Evolutionary conservation across 2,329 filamentous ascomycete genomes (phyloP).

Genomic region (Didymella arachidicola): DNA sequence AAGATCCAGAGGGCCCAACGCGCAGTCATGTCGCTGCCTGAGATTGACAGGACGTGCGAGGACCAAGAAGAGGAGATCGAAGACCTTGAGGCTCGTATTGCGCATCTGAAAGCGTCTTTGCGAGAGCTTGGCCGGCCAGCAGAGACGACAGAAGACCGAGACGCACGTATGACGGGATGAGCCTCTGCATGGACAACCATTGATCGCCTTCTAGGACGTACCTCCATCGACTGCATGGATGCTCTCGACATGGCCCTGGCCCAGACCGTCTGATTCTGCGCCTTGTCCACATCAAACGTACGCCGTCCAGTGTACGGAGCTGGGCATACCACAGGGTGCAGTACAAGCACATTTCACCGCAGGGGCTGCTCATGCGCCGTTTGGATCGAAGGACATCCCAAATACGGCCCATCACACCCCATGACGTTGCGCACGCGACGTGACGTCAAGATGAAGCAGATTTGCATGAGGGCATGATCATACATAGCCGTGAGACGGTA

Average conservation of each 20-base stretch:
- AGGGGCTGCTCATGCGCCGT: background rate
- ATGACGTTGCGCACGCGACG: background rate
- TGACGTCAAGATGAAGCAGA: conserved; percentile 19
- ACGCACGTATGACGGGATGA: conserved; percentile 51
- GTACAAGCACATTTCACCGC: background rate
- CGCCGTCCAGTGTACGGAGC: background rate
- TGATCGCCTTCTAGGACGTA: conserved; percentile 39
- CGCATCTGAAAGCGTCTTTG: conserved; percentile 61
- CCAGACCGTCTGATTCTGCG: conserved; percentile 21
- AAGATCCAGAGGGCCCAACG: conserved; percentile 80
- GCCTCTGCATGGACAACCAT: conserved; percentile 32
- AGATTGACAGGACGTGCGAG: conserved; percentile 70
- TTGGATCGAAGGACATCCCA: background rate
- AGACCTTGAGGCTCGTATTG: conserved; percentile 70
- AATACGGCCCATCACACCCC: background rate
- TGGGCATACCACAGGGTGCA: background rate
- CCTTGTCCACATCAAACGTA: background rate
- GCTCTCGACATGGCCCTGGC: conserved; percentile 37
- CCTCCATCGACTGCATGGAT: conserved; percentile 43
- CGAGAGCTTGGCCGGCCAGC: conserved; percentile 40
- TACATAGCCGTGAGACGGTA: background rate
- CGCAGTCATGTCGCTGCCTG: conserved; percentile 71
- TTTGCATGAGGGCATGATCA: background rate
- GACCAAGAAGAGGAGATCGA: conserved; percentile 77
- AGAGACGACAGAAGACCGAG: conserved; percentile 32